A percentile compares a stretch with the other conserved stretches of the same genome.
These are phyloP conservation scores for Barnettozyma sp. DNA, from an alignment of 805 yeast genomes.

Conservation along the genomic window DNA sequence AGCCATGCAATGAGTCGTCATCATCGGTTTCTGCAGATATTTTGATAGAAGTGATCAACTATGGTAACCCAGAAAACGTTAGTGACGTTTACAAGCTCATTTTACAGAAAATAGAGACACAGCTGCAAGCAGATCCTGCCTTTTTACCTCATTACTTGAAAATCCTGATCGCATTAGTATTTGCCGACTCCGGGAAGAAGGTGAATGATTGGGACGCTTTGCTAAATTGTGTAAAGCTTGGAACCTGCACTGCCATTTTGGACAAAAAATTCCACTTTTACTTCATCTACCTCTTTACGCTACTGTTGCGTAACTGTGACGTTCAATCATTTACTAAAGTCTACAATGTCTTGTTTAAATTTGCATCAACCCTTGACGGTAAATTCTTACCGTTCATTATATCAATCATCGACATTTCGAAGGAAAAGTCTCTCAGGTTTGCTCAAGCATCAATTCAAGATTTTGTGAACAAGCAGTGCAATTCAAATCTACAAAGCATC, in stretches of 20 bases:
- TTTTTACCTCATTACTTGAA: constrained; percentile 21
- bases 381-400: constrained; percentile 43
- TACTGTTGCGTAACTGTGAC: constrained; percentile 51
- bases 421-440: constrained; percentile 38
- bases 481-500: constrained; percentile 28
- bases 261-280: constrained; percentile 12
- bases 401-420: constrained; percentile 34
- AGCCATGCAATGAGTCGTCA: constrained; percentile 17
- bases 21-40: constrained; percentile 52
- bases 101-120: constrained; percentile 18
- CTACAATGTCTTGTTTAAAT: constrained; percentile 38
- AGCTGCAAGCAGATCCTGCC: constrained; percentile 12
- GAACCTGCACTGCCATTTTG: constrained; percentile 3
- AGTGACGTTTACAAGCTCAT: constrained; percentile 35
- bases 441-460: constrained; percentile 42
- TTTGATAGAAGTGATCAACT: constrained; percentile 43
- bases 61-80: constrained; percentile 46
- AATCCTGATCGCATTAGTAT: constrained; percentile 42
- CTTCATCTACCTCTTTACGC: constrained; percentile 39
- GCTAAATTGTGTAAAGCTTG: constrained; percentile 18
- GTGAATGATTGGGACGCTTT: constrained; percentile 44
- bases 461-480: constrained; percentile 40
- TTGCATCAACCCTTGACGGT: constrained; percentile 29
- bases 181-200: constrained; percentile 67
- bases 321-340: constrained; percentile 39